These are phyloP conservation scores for Brassica hybrid DNA, from an alignment of 441 rosid species.

Conservation along the genomic window DNA sequence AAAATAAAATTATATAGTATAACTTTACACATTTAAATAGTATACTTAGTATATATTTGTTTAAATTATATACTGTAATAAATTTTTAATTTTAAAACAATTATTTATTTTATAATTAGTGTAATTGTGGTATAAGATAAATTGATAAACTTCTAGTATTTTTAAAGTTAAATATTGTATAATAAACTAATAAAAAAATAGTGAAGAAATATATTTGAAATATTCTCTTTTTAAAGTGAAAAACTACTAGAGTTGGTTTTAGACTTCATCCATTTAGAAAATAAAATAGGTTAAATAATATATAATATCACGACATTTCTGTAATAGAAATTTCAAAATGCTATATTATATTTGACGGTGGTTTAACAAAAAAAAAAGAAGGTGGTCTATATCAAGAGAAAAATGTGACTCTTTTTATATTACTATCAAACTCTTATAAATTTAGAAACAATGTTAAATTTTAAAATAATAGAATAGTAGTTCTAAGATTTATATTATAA, in stretches of 20 bases:
- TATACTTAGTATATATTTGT: too few relatives aligned
- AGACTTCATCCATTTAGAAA: constrained; percentile 9
- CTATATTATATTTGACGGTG: neutral
- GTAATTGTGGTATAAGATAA: too few relatives aligned
- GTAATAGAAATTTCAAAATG: neutral
- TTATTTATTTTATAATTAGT: too few relatives aligned
- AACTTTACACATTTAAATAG: too few relatives aligned
- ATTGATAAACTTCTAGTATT: too few relatives aligned
- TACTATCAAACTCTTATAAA: neutral
- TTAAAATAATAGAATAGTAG: neutral
- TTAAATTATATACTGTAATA: too few relatives aligned
- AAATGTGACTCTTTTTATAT: neutral
- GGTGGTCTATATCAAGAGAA: neutral
- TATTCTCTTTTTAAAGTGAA: too few relatives aligned
- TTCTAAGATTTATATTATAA: neutral
- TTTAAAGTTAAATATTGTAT: too few relatives aligned
- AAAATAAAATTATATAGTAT: too few relatives aligned
- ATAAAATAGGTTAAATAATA: neutral
- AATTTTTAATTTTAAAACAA: too few relatives aligned
- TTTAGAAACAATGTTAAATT: neutral
- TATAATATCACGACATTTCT: neutral
- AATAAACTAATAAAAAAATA: too few relatives aligned
- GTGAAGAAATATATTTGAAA: too few relatives aligned
- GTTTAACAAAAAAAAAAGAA: neutral
- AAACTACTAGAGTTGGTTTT: neutral